A percentile compares a stretch with the other conserved stretches of the same genome.
These are phyloP conservation scores for Auricularia auricula-judae DNA, from an alignment of 768 basidiomycete species.

Conservation along the genomic window DNA sequence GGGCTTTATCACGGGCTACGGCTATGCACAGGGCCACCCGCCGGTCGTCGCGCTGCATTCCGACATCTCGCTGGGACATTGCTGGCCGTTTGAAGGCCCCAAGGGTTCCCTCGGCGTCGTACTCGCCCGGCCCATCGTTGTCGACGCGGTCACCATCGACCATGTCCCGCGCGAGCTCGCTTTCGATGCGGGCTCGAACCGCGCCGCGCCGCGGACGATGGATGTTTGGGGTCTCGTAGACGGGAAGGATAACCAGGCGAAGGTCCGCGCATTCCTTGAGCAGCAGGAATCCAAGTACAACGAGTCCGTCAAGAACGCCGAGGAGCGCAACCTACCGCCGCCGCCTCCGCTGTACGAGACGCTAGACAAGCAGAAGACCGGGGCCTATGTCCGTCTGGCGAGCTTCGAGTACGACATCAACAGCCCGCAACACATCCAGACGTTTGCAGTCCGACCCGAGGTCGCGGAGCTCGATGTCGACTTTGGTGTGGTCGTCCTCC, in stretches of 20 bases:
- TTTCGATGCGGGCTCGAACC: slow-evolving; percentile 33
- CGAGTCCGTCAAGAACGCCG: slow-evolving; percentile 2
- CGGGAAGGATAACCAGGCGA: slow-evolving; percentile 56
- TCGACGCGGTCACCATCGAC: slow-evolving; percentile 70
- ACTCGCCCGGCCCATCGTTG: slow-evolving; percentile 49
- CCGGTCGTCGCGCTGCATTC: slow-evolving; percentile 85
- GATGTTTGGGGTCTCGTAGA: slow-evolving; percentile 89
- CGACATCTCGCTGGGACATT: slow-evolving; percentile 71
- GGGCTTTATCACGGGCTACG: slow-evolving; percentile 45
- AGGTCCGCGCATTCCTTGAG: slow-evolving; percentile 36
- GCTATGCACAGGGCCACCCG: slow-evolving; percentile 57
- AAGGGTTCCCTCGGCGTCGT: slow-evolving; percentile 75
- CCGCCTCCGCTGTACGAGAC: slow-evolving; percentile 2
- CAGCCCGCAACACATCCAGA: slow-evolving; percentile 55
- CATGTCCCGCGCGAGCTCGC: slow-evolving; percentile 79
- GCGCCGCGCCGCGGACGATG: slow-evolving; percentile 74
- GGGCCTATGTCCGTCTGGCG: slow-evolving; percentile 51
- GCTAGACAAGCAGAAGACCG: slow-evolving; percentile 30
- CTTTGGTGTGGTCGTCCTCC: slow-evolving; percentile 74
- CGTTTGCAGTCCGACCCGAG: slow-evolving; percentile 61
- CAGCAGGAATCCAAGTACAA: slow-evolving; percentile 17
- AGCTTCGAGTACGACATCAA: slow-evolving; percentile 52
- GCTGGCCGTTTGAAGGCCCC: slow-evolving; percentile 84
- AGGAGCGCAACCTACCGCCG: slow-evolving; percentile 8
- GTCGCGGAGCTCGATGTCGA: slow-evolving; percentile 64